Percentiles rank a stretch among this genome's conserved stretches.
Evolutionary conservation across 2,329 filamentous ascomycete species (phyloP).

Genomic region (Hypoxylon sp.): DNA sequence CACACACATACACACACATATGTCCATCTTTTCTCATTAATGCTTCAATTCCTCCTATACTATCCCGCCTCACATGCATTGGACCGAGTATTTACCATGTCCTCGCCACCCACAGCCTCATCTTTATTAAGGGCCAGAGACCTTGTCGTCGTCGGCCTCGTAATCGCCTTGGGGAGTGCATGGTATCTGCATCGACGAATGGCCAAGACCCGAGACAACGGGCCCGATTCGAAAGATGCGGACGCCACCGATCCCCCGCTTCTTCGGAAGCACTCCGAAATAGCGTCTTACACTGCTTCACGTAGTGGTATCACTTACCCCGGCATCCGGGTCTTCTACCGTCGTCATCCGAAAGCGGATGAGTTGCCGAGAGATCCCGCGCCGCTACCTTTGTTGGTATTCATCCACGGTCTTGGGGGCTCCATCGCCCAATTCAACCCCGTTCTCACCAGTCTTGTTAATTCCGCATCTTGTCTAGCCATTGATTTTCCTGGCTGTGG

Average conservation of each 20-base stretch:
- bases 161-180: conserved; percentile 45
- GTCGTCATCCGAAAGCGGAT: conserved; percentile 83
- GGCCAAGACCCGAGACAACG: conserved; percentile 47
- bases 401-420: conserved; percentile 94
- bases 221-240: conserved; percentile 57
- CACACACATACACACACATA: not conserved
- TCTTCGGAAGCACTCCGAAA: conserved; percentile 80
- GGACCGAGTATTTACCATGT: conserved; percentile 49
- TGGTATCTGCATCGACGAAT: conserved; percentile 48
- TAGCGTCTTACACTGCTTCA: conserved; percentile 80
- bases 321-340: conserved; percentile 85
- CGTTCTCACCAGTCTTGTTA: conserved; percentile 83
- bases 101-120: conserved; percentile 40
- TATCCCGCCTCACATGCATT: conserved; percentile 17
- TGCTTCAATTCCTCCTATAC: conserved; percentile 12
- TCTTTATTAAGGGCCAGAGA: conserved; percentile 30
- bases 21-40: not conserved
- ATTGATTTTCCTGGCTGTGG: conserved; percentile 95
- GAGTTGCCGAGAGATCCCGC: conserved; percentile 81
- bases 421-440: conserved; percentile 90
- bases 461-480: conserved; percentile 86
- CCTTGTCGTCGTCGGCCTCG: conserved; percentile 43
- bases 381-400: conserved; percentile 87
- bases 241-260: conserved; percentile 80
- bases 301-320: conserved; percentile 76